Evolutionary conservation across 2,329 filamentous ascomycete species (phyloP), one percentile per base, ranked within the genome.

Genomic region (Talaromyces sp.): DNA sequence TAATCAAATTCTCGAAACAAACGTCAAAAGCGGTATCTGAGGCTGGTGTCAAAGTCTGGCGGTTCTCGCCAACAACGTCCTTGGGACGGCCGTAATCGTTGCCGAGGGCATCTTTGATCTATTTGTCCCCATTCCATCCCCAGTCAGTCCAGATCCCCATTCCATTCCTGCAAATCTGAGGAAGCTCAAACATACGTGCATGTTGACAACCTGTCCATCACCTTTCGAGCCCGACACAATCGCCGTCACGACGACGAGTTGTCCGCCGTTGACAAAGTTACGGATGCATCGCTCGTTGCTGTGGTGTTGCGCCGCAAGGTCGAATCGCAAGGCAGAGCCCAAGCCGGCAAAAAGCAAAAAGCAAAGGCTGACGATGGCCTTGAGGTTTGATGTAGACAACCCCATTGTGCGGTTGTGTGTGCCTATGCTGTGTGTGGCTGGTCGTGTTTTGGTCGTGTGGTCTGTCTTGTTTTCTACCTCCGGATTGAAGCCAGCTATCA

Each of bases 81-180:
- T 90, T 94, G 59, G 95, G 92, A 64, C 87, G 87, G 73, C 91
- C 92, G 79, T 98, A 97, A 78, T 98, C 92, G 80, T 99, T 99
- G 73, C 93, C 94, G 69, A 96, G 87, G 16, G 92, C 89, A 79
- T 99, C 95, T 77, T 89, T 90, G 79, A 99, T 96, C 94, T 98
- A 36, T 27, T 23, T 33, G 28, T 33, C 34, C 23, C 23, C 23
- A 23, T 56, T 40, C n/a, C 18, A 30, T 53, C 50, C 51, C 2
- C 12, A 4, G 12, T 34, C 51, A 16, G 10, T 14, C 30, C 10
- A 23, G 23, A 23, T 53, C 50, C 7, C 50, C 7, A 1, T 16
- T 16, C 27, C 23, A 23, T 47, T 42, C 27, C 27, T 9, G 16
- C 23, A 10, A 27, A 31, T 44, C 9, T 4, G 27, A 56, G 36